Conservation (phyloP, 192 early-diverging fungal species). For the Gonapodya prolifera region DNA sequence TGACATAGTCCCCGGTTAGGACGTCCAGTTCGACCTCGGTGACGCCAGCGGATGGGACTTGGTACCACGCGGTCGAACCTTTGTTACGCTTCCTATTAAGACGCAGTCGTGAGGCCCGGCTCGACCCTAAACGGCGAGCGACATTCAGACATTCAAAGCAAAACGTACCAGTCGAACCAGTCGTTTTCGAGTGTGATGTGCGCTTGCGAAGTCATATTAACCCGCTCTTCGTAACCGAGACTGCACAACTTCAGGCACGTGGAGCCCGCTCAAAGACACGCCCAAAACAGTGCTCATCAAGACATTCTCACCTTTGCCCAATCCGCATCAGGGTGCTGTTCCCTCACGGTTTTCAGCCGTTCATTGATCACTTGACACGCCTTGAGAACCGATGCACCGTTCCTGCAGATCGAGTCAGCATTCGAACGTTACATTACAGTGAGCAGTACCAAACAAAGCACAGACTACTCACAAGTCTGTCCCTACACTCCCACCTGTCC, state of each 20-base stretch:
- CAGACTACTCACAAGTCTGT: too few relatives aligned
- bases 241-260: constrained; percentile 44
- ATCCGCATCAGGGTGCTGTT: constrained; percentile 30
- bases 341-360: constrained; percentile 56
- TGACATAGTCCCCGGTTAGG: constrained; percentile 65
- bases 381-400: constrained; percentile 67
- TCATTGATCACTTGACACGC: constrained; percentile 61
- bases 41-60: constrained; percentile 51
- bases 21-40: constrained; percentile 81
- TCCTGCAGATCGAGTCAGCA: constrained; percentile 41
- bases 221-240: too few relatives aligned
- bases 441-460: too few relatives aligned
- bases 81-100: too few relatives aligned
- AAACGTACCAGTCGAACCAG: too few relatives aligned
- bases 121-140: too few relatives aligned
- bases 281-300: background rate
- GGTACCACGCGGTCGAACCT: too few relatives aligned
- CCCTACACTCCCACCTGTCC: background rate
- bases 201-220: too few relatives aligned
- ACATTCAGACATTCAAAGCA: constrained; percentile 70
- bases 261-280: constrained; percentile 14
- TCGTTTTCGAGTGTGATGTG: too few relatives aligned
- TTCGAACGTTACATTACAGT: too few relatives aligned
- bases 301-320: constrained; percentile 26
- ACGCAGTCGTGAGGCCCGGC: too few relatives aligned